Conservation (phyloP, 202 grass and related monocot species). For the Zoysia matrella region DNA sequence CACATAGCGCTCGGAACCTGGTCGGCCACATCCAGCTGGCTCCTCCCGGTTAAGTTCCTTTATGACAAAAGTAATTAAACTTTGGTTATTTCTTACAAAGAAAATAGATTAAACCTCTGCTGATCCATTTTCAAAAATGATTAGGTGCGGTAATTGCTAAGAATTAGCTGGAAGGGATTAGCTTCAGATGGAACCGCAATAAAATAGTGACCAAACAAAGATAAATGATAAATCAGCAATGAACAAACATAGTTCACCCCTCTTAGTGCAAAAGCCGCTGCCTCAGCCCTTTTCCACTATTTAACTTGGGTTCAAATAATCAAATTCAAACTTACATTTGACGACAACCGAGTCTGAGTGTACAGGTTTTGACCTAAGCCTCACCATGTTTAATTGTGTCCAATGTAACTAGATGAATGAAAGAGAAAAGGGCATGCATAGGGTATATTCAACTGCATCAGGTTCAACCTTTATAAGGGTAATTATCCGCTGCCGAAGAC, state of each 20-base stretch:
- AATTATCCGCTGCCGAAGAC: slow-evolving; percentile 72
- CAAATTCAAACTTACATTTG: neutral
- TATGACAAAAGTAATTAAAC: slow-evolving; percentile 21
- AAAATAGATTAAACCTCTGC: slow-evolving; percentile 24
- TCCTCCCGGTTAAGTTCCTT: slow-evolving; percentile 91
- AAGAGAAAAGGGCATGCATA: slow-evolving; percentile 18
- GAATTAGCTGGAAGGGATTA: neutral
- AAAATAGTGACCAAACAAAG: neutral
- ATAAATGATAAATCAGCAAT: slow-evolving; percentile 7
- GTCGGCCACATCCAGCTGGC: slow-evolving; percentile 73
- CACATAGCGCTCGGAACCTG: slow-evolving; percentile 78
- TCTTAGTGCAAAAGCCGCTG: neutral
- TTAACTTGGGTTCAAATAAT: slow-evolving; percentile 29
- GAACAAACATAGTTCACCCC: neutral
- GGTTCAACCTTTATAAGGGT: slow-evolving; percentile 78
- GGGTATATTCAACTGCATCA: slow-evolving; percentile 31
- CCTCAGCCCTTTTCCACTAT: slow-evolving; percentile 9
- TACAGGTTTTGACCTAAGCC: slow-evolving; percentile 3
- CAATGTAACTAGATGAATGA: neutral
- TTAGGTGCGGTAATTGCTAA: slow-evolving; percentile 13
- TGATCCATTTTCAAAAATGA: neutral
- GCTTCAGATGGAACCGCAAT: slow-evolving; percentile 9
- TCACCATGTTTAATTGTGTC: slow-evolving; percentile 12
- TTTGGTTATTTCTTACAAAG: slow-evolving; percentile 24
- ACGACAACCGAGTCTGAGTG: neutral